Evolutionary conservation across 148 eudicot species (phyloP).

Genomic region (Diospyros kaki): DNA sequence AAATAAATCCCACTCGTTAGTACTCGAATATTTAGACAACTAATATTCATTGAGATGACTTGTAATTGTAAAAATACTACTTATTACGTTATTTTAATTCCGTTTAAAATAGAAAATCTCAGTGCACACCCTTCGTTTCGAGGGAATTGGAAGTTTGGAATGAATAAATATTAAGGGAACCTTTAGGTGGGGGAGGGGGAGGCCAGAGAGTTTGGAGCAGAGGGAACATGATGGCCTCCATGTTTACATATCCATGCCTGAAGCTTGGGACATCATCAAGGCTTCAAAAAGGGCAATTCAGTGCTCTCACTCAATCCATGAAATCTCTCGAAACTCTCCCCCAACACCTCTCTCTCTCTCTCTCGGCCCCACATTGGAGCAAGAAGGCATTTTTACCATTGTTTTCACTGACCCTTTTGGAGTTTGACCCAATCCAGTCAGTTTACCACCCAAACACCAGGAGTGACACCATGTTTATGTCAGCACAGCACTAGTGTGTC

Average conservation of each 20-base stretch:
- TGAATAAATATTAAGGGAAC: background rate
- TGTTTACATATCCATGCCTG: slow-evolving; percentile 18
- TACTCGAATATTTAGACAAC: no score
- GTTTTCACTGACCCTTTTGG: background rate
- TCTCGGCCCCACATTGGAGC: background rate
- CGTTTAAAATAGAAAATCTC: no score
- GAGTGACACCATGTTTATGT: slow-evolving; percentile 37
- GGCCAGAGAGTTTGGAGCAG: slow-evolving; percentile 26
- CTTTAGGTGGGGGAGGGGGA: background rate
- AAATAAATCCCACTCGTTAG: no score
- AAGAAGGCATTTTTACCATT: background rate
- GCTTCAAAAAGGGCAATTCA: background rate
- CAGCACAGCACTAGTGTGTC: slow-evolving; percentile 16
- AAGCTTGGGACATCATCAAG: slow-evolving; percentile 1
- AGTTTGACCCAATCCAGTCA: background rate
- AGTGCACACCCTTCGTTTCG: no score
- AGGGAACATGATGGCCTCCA: slow-evolving; percentile 31
- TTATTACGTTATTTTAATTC: no score
- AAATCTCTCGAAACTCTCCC: background rate
- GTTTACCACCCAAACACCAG: slow-evolving; percentile 6
- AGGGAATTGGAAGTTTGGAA: no score
- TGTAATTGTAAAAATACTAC: no score
- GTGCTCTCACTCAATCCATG: background rate
- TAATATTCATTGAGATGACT: no score
- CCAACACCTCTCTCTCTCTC: slow-evolving; percentile 7